These are phyloP conservation scores for Kwoniella sp. DNA, from an alignment of 768 basidiomycete species.

Conservation along the genomic window DNA sequence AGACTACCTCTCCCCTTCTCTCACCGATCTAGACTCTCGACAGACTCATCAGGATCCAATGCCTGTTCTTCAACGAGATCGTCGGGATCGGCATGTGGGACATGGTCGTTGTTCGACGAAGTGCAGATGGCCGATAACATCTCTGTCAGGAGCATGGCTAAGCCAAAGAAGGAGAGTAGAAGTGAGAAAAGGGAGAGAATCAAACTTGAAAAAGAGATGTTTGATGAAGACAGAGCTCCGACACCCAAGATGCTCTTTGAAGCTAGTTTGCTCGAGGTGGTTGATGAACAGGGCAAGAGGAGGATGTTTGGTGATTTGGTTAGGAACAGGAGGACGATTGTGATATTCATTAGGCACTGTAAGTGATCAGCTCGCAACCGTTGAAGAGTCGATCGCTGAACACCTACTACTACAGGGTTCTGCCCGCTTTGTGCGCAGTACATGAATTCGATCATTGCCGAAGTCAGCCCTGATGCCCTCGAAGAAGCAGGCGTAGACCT, in stretches of 20 bases:
- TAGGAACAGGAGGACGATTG: conserved; percentile 63
- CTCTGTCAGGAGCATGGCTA: background rate
- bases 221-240: conserved; percentile 58
- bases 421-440: conserved; percentile 88
- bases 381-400: background rate
- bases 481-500: conserved; percentile 63
- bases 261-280: conserved; percentile 67
- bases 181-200: conserved; percentile 42
- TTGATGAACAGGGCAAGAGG: conserved; percentile 68
- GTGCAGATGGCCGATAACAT: conserved; percentile 15
- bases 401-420: conserved; percentile 55
- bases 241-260: conserved; percentile 63
- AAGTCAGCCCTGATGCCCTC: conserved; percentile 61
- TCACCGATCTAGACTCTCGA: conserved; percentile 2
- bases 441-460: conserved; percentile 66
- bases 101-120: conserved; percentile 32
- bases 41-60: background rate
- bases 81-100: conserved; percentile 16
- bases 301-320: conserved; percentile 69
- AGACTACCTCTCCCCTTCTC: background rate
- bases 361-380: conserved; percentile 58
- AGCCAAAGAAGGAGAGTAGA: conserved; percentile 32
- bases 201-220: conserved; percentile 42
- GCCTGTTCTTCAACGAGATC: background rate
- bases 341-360: conserved; percentile 86